Base-by-base conservation (phyloP, 192 early-diverging fungal species). In the Podila verticillata region DNA sequence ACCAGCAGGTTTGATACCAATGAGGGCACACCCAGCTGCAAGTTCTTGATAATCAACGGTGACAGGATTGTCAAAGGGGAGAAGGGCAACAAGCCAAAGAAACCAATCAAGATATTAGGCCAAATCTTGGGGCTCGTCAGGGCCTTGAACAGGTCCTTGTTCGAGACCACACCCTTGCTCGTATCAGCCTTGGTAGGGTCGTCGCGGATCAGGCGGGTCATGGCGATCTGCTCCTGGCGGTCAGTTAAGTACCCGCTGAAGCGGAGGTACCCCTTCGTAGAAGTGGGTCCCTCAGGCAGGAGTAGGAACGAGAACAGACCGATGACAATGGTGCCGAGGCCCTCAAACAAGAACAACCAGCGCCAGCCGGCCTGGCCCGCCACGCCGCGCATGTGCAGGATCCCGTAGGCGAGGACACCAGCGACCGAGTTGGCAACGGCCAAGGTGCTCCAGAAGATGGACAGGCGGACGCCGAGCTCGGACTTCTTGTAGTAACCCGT, bases 281-380 rank as follows among this genome's bases (percentile, higher is more conserved):
- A 49, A 2, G 69, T 71, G 13, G 87, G 88, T 3, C 71, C 79
- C 8, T 75, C 77, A 28, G 87, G 89, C 10, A 92, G 68, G 61
- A 81, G 85, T 49, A 87, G 89, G 74, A 84, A 88, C 15, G 87
- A 82, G 26, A 87, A 12, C 12, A 87, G 29, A 17, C 86, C 87
- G 39, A 89, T 58, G 36, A 90, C 9, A 29, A 87, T 74, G 4
- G 91, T 91, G 15, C 69, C 65, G 3, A 87, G 66, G 20, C 90
- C 90, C 49, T 92, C 90, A 63, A 93, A 75, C 30, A 88, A 48
- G 65, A 92, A 92, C 5, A 92, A 67, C 92, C 92, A 93, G 32
- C 84, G 71, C 92, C 92, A 93, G 10, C 89, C 91, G 29, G 86
- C 77, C 7, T 86, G 72, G 30, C 86, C 86, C 20, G 69, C 84